Evolutionary conservation across 352 stramenopile genomes (phyloP).

Genomic region (Pythium aquatile): DNA sequence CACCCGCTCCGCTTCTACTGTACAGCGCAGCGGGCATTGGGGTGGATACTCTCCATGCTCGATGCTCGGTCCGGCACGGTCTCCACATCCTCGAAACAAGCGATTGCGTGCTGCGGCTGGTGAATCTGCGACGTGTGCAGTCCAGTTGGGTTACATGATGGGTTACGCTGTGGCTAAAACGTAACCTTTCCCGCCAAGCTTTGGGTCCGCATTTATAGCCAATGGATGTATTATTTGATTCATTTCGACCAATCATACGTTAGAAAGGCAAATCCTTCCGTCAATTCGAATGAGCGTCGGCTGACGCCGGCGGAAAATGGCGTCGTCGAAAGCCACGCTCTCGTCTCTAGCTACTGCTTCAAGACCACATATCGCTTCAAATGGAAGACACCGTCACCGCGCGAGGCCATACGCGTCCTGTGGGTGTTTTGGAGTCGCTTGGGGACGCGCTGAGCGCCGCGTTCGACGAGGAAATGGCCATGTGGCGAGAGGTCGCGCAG

Average conservation of each 20-base stretch:
- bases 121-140: background rate
- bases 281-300: background rate
- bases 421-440: slow-evolving; percentile 11
- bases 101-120: background rate
- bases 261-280: background rate
- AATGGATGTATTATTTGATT: background rate
- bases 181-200: background rate
- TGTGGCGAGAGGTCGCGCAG: slow-evolving; percentile 16
- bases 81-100: background rate
- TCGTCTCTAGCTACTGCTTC: background rate
- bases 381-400: background rate
- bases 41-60: background rate
- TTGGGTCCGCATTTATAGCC: background rate
- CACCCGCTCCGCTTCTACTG: background rate
- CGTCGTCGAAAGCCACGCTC: background rate
- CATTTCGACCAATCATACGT: background rate
- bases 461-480: slow-evolving; percentile 14
- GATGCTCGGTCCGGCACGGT: background rate
- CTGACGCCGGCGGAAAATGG: background rate
- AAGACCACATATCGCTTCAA: background rate
- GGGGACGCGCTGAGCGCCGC: slow-evolving; percentile 10
- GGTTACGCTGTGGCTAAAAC: background rate
- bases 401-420: background rate
- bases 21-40: too few relatives aligned
- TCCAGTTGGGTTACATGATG: background rate